phyloP scores from a whole-genome alignment of 495 filamentous ascomycete species.

The Annulohypoxylon bovei region DNA sequence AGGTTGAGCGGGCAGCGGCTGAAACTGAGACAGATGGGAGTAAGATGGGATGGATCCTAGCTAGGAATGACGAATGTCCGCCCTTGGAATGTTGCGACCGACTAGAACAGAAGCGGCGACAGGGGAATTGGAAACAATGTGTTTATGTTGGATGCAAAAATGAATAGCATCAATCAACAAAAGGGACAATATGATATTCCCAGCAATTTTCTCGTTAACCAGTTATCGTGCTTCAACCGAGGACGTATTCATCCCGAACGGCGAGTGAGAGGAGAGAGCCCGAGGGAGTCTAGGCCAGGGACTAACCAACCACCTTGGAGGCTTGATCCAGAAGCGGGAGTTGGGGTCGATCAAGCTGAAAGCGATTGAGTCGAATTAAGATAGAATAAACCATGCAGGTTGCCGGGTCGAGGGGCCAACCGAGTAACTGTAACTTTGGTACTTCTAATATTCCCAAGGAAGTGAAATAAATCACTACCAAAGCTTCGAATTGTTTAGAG shows the following conservation, averaged over 20 bases:
- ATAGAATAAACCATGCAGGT: slow-evolving; percentile 35
- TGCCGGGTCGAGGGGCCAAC: slow-evolving; percentile 25
- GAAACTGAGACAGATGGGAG: slow-evolving; percentile 45
- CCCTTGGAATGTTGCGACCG: slow-evolving; percentile 36
- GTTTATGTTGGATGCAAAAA: slow-evolving; percentile 22
- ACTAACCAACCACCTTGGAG: slow-evolving; percentile 46
- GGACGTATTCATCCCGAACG: slow-evolving; percentile 44
- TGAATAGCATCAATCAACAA: slow-evolving; percentile 28
- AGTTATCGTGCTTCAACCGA: slow-evolving; percentile 40
- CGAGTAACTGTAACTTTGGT: slow-evolving; percentile 13
- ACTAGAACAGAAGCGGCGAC: slow-evolving; percentile 21
- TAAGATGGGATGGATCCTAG: slow-evolving; percentile 22
- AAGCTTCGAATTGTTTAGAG: slow-evolving; percentile 12
- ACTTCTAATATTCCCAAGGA: slow-evolving; percentile 14
- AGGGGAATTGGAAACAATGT: slow-evolving; percentile 1
- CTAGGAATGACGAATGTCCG: slow-evolving; percentile 29
- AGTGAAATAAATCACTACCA: slow-evolving; percentile 4
- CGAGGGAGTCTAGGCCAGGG: slow-evolving; percentile 42
- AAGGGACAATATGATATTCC: slow-evolving; percentile 20
- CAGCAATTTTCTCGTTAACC: slow-evolving; percentile 26
- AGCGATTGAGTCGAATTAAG: slow-evolving; percentile 30
- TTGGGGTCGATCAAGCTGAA: slow-evolving; percentile 46
- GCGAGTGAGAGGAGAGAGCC: slow-evolving; percentile 45
- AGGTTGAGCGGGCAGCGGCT: slow-evolving; percentile 44
- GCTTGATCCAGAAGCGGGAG: slow-evolving; percentile 46